A percentile compares a stretch with the other conserved stretches of the same genome.
Conservation (phyloP, 1,284 basidiomycete species). For the Puccinia polysora region DNA sequence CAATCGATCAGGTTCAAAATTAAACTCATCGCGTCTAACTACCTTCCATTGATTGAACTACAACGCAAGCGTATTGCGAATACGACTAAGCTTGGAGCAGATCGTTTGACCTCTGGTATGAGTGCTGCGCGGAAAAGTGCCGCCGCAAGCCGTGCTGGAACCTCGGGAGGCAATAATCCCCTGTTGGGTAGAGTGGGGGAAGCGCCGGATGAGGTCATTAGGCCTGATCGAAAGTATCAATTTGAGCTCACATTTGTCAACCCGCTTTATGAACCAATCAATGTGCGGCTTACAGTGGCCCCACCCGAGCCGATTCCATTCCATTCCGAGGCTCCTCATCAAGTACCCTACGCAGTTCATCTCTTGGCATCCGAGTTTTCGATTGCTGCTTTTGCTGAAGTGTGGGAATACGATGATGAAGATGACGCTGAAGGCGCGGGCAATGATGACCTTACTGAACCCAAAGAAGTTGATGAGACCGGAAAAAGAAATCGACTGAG, state of each 20-base stretch:
- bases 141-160: constrained; percentile 50
- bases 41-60: constrained; percentile 75
- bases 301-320: constrained; percentile 55
- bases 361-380: constrained; percentile 71
- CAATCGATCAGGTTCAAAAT: constrained; percentile 92
- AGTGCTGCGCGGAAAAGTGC: constrained; percentile 39
- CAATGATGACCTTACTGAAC: constrained; percentile 60
- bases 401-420: constrained; percentile 79
- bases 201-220: constrained; percentile 56
- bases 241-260: constrained; percentile 87
- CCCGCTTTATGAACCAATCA: constrained; percentile 87
- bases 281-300: constrained; percentile 73
- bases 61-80: constrained; percentile 1
- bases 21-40: constrained; percentile 88
- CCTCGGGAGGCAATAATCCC: constrained; percentile 53
- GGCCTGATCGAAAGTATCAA: constrained; percentile 70
- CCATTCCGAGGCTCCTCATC: constrained; percentile 11
- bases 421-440: constrained; percentile 63
- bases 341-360: constrained; percentile 66
- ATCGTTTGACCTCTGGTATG: constrained; percentile 51
- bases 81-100: constrained; percentile 53
- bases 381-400: constrained; percentile 81
- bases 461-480: constrained; percentile 55
- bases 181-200: constrained; percentile 25
- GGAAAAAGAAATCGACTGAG: constrained; percentile 63